Conservation (phyloP, 495 filamentous ascomycete genomes). For the Podospora didyma region DNA sequence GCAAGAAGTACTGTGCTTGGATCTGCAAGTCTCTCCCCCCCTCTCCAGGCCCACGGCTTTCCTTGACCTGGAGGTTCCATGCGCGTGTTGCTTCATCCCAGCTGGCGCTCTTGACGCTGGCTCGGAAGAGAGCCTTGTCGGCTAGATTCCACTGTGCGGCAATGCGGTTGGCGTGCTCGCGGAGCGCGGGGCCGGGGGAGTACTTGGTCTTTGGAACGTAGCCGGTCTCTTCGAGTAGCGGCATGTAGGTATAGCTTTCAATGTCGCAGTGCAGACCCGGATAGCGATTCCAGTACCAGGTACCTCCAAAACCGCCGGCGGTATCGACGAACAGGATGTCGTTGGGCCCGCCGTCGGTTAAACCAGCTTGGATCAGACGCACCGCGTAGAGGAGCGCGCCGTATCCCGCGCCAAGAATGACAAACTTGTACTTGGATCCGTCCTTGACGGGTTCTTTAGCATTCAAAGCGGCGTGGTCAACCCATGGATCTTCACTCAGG, state of each 20-base stretch:
- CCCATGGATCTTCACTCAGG: conserved; percentile 43
- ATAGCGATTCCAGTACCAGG: conserved; percentile 56
- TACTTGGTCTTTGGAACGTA: conserved; percentile 51
- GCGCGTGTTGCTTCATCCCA: conserved; percentile 42
- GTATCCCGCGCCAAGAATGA: conserved; percentile 50
- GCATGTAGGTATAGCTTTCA: conserved; percentile 51
- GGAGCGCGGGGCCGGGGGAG: conserved; percentile 40
- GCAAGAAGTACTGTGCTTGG: conserved; percentile 33
- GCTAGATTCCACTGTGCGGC: conserved; percentile 41
- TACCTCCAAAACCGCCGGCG: conserved; percentile 49
- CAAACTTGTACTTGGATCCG: conserved; percentile 36
- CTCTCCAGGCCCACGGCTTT: conserved; percentile 30
- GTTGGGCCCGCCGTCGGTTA: conserved; percentile 26
- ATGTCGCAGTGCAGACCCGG: conserved; percentile 50
- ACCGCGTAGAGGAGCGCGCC: conserved; percentile 48
- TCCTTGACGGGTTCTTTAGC: conserved; percentile 21
- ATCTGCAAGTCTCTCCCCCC: conserved; percentile 26
- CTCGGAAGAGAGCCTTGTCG: conserved; percentile 45
- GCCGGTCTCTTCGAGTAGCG: conserved; percentile 57
- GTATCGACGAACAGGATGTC: conserved; percentile 49
- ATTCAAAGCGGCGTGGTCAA: conserved; percentile 37
- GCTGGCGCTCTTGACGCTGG: conserved; percentile 25
- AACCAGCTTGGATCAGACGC: conserved; percentile 46
- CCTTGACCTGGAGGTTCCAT: conserved; percentile 40
- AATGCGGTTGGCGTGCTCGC: conserved; percentile 38